Base-by-base conservation (phyloP, 345 rosid genomes). In the Arabidopsis arenosa region DNA sequence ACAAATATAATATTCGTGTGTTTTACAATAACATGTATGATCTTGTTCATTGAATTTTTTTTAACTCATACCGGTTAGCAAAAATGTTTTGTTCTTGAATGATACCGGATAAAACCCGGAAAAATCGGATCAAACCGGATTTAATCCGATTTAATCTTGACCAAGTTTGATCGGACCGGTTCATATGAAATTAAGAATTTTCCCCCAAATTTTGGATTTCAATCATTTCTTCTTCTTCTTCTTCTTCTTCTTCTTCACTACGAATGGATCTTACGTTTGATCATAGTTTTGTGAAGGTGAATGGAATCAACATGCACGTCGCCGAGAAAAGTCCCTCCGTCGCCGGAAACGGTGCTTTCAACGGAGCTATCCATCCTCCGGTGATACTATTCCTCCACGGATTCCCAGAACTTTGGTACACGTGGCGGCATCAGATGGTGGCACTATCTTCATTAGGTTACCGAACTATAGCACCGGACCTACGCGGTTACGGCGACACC, bases 271-370 rank as follows among this genome's bases (percentile, higher is more conserved):
- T 59, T 32, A 51, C 13, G 35, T 78, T 78, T 66, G 9, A 5
- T 51, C 81, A 78, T 60, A 49, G 57, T 7, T 78, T 78, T 17
- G 68, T 72, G 2, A 66, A 72, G 12, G 88, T 84, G 0, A 92
- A 94, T 49, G 96, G 92, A 67, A 86, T 90, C 13, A 83, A 63
- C 10, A 82, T 94, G 83, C 95, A 92, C 84, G 57, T 87, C 3
- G 98, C 93, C 7, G 90, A 84, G 80, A 87, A 85, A 57, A 85
- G 80, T 13, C 81, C 78, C 0, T 35, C 70, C 66, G 17, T 13
- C 37, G 2, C 14, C 37, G 54, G 5, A 0, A 41, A 40, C 63
- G 63, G 56, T 4, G 44, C 59, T 40, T 53, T 53, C 1, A 45
- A 48, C 44, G 71, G 76, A 17, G 45, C 4, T 40, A 33, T 40